Evolutionary conservation across 768 basidiomycete genomes (phyloP).

Genomic region (Coprinopsis sp.): DNA sequence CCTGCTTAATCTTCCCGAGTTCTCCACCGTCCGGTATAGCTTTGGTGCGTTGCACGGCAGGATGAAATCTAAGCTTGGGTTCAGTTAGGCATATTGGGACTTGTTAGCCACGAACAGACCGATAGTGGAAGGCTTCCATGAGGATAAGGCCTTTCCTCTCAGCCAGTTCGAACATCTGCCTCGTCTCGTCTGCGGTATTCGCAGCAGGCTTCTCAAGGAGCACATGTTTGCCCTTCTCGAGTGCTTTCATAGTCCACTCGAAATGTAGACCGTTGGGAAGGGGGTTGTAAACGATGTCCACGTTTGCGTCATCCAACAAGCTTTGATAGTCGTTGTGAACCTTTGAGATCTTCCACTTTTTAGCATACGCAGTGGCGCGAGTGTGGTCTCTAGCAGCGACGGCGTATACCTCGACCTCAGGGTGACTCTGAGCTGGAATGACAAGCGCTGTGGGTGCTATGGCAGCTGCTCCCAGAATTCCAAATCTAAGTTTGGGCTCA

Average conservation of each 20-base stretch:
- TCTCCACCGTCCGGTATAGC: constrained; percentile 53
- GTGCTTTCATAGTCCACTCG: constrained; percentile 67
- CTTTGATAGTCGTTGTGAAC: constrained; percentile 37
- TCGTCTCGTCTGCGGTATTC: constrained; percentile 47
- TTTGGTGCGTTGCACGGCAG: constrained; percentile 50
- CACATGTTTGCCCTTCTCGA: constrained; percentile 62
- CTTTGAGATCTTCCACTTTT: constrained; percentile 45
- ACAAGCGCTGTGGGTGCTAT: constrained; percentile 19
- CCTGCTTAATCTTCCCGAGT: constrained; percentile 46
- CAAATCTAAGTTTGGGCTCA: constrained; percentile 1
- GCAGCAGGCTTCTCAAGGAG: constrained; percentile 60
- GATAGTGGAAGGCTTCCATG: constrained; percentile 41
- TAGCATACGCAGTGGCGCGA: constrained; percentile 44
- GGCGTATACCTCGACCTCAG: constrained; percentile 27
- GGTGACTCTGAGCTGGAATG: constrained; percentile 22
- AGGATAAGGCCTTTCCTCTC: constrained; percentile 45
- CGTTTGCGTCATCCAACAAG: constrained; percentile 39
- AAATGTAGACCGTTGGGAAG: constrained; percentile 59
- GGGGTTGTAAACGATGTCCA: constrained; percentile 49
- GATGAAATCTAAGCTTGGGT: constrained; percentile 53
- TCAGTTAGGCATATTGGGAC: too few species aligned
- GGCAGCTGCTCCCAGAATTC: constrained; percentile 16
- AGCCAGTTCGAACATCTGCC: constrained; percentile 49
- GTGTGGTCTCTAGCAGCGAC: constrained; percentile 24
- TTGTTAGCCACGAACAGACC: constrained; percentile 2